Base-by-base conservation (phyloP, 805 yeast genomes). In the Myxozyma melibiosi region DNA sequence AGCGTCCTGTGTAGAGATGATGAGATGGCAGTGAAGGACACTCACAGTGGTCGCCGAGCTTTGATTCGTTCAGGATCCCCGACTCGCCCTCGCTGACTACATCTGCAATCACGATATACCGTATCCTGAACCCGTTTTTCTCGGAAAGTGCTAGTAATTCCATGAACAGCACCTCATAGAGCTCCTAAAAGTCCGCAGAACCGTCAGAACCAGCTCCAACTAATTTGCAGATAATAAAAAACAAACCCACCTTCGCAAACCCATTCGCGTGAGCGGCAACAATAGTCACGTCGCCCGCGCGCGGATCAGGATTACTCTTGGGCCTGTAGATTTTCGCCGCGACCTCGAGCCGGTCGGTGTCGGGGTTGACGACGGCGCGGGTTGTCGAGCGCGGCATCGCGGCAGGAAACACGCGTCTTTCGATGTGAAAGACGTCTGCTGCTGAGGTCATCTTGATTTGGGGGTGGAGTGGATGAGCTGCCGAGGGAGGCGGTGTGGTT, bases 41-140 rank as follows among this genome's bases (percentile, higher is more conserved):
- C 46, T 43, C 51, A 55, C 57, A 46, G 6, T 40, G 43, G 30
- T 64, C 61, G 7, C 67, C 67, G n/a, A 64, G 63, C n/a, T 55
- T 53, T 22, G 41, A 27, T 30, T 55, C 62, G 37, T 64, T 64
- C 31, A 45, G 40, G 14, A 62, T 33, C 22, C 62, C 61, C 22
- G 66, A 61, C 38, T 59, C 57, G 22, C 64, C 57, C 39, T 64
- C 56, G 44, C 54, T 54, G 18, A 51, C 64, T n/a, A 60, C 45
- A 25, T 64, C 67, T 20, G 61, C 27, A 13, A 52, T 52, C 6
- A 50, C 30, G 16, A 54, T 44, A 18, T 49, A 33, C n/a, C 56
- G 30, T 20, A 54, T 24, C 7, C 34, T 28, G 16, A 43, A 24
- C 7, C 56, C 44, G 6, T 31, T 24, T 3, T 16, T 22, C 22